Evolutionary conservation across 768 basidiomycete species (phyloP).

Genomic region (Serendipita sp.): DNA sequence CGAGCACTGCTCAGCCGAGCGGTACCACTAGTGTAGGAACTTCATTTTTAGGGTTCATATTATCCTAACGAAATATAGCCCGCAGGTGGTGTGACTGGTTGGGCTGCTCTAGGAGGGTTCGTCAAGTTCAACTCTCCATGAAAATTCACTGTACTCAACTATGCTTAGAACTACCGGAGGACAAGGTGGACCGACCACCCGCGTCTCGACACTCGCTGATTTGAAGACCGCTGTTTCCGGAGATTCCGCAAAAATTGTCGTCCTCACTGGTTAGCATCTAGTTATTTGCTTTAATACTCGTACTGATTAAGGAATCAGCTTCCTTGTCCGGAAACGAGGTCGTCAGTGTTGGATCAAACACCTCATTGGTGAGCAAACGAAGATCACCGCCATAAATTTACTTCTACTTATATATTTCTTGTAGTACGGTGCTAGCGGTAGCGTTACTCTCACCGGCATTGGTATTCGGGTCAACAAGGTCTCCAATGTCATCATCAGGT

Average conservation of each 20-base stretch:
- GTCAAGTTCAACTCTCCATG: not conserved
- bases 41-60: not conserved
- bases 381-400: constrained; percentile 25
- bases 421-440: too few species aligned
- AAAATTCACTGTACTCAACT: not conserved
- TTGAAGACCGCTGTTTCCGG: constrained; percentile 29
- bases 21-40: not conserved
- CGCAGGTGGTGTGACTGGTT: not conserved
- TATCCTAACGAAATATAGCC: not conserved
- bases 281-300: not conserved
- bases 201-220: constrained; percentile 28
- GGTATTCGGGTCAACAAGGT: constrained; percentile 31
- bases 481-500: constrained; percentile 34
- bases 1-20: too few species aligned
- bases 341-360: constrained; percentile 30
- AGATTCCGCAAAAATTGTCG: constrained; percentile 27
- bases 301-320: constrained; percentile 16
- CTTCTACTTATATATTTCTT: too few species aligned
- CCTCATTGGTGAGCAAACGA: too few species aligned
- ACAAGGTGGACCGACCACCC: constrained; percentile 28
- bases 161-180: constrained; percentile 28
- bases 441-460: constrained; percentile 30
- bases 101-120: not conserved
- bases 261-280: constrained; percentile 24
- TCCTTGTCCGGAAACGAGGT: constrained; percentile 30